Evolutionary conservation across 2,329 filamentous ascomycete species (phyloP).

Genomic region (Colletotrichum sp.): DNA sequence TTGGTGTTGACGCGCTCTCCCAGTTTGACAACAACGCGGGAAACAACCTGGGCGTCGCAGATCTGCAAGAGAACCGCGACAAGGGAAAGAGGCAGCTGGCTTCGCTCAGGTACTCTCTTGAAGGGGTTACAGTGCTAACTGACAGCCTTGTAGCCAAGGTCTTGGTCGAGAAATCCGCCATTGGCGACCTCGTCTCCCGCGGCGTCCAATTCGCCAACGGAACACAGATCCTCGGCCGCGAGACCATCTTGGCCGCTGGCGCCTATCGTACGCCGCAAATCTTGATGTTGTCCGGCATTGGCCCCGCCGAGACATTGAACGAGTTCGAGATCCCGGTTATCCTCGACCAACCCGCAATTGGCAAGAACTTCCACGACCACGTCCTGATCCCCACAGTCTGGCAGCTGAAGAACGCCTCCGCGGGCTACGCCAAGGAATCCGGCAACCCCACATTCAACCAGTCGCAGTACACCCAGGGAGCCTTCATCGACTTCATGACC

Average conservation of each 20-base stretch:
- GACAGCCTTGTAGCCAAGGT: constrained; percentile 25
- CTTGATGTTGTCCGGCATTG: constrained; percentile 1
- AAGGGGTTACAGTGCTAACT: constrained; percentile 27
- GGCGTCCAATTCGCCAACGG: constrained; percentile 32
- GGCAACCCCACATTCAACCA: constrained; percentile 36
- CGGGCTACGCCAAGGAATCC: constrained; percentile 35
- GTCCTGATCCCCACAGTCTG: constrained; percentile 31
- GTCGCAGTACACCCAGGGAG: constrained; percentile 38
- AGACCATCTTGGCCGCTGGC: constrained; percentile 24
- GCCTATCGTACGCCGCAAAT: background rate
- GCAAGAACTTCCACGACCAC: constrained; percentile 13
- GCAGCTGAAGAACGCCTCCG: constrained; percentile 34
- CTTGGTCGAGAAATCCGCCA: background rate
- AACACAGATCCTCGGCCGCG: constrained; percentile 29
- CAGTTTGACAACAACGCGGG: constrained; percentile 31
- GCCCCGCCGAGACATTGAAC: background rate
- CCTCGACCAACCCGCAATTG: background rate
- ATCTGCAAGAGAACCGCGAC: constrained; percentile 29
- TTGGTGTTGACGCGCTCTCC: constrained; percentile 33
- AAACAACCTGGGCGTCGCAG: constrained; percentile 35
- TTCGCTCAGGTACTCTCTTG: constrained; percentile 26
- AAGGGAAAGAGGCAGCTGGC: constrained; percentile 27
- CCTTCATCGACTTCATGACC: constrained; percentile 41
- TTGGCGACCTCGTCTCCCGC: constrained; percentile 13
- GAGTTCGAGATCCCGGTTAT: background rate